Evolutionary conservation across 345 rosid species (phyloP).

Genomic region (Balakata baccata): DNA sequence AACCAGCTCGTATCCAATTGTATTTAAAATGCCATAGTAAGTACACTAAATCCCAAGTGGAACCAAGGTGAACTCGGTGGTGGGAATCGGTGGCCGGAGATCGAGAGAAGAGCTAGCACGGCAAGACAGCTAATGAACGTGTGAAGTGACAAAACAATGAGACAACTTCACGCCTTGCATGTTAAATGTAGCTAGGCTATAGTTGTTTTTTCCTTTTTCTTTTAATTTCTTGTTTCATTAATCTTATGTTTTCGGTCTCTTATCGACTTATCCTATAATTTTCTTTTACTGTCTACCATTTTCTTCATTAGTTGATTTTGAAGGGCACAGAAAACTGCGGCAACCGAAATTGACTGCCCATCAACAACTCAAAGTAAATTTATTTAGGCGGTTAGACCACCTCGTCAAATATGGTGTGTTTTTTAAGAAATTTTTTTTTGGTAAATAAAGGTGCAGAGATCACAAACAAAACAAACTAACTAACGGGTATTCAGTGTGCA

Average conservation of each 20-base stretch:
- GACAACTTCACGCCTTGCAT: slow-evolving; percentile 39
- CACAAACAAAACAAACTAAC: too few relatives aligned
- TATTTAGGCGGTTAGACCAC: too few relatives aligned
- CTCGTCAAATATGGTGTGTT: too few relatives aligned
- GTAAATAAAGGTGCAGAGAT: too few relatives aligned
- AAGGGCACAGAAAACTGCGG: slow-evolving; percentile 33
- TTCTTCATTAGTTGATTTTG: not conserved
- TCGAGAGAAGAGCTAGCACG: not conserved
- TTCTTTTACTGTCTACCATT: not conserved
- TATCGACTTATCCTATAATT: not conserved
- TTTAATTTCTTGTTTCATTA: slow-evolving; percentile 5
- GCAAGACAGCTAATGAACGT: slow-evolving; percentile 22
- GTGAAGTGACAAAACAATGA: slow-evolving; percentile 42
- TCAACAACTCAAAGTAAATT: slow-evolving; percentile 24
- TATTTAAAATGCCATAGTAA: too few relatives aligned
- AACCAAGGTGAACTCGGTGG: not conserved
- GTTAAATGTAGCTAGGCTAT: too few relatives aligned
- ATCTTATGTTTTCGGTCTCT: too few relatives aligned
- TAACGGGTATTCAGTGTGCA: too few relatives aligned
- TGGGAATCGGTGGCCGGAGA: slow-evolving; percentile 6
- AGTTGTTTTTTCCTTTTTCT: slow-evolving; percentile 31
- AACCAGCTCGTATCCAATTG: too few relatives aligned
- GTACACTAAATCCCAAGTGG: too few relatives aligned
- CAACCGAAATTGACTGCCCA: slow-evolving; percentile 33
- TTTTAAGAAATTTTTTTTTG: too few relatives aligned